A percentile compares a stretch with the other conserved stretches of the same genome.
Conservation (phyloP, 1,139 yeast genomes). For the Nakaseomyces nivariensis region DNA sequence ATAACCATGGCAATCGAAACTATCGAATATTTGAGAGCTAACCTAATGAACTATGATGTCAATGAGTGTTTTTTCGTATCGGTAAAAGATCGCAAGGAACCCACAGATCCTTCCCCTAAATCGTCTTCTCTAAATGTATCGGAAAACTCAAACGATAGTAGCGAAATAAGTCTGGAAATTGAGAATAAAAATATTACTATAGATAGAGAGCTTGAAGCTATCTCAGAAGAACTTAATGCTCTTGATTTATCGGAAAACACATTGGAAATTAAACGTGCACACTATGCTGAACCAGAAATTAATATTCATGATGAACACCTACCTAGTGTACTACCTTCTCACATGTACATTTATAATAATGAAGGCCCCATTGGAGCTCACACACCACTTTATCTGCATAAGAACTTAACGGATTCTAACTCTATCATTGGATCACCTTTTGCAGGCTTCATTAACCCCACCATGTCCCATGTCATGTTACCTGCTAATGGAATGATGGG, state of each 20-base stretch:
- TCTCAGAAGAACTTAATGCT: not conserved
- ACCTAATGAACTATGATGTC: slow-evolving; percentile 38
- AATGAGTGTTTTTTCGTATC: slow-evolving; percentile 55
- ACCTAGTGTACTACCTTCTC: not conserved
- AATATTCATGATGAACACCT: slow-evolving; percentile 6
- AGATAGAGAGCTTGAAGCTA: slow-evolving; percentile 1
- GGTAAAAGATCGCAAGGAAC: not conserved
- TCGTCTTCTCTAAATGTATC: slow-evolving; percentile 7
- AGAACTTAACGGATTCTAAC: not conserved
- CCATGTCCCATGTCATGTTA: slow-evolving; percentile 1
- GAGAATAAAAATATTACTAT: not conserved
- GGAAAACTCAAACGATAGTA: not conserved
- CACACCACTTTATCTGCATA: not conserved
- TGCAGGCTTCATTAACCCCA: not conserved
- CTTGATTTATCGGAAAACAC: not conserved
- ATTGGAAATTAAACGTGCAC: not conserved
- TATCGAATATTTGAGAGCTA: slow-evolving; percentile 51
- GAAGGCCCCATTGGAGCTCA: not conserved
- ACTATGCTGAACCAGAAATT: slow-evolving; percentile 8
- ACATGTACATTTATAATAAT: not conserved
- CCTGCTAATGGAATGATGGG: slow-evolving; percentile 1
- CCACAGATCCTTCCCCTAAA: slow-evolving; percentile 10
- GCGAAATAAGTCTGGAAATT: not conserved
- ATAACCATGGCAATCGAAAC: slow-evolving; percentile 79
- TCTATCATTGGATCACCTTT: slow-evolving; percentile 1